phyloP scores from a whole-genome alignment of 108 stramenopile genomes.

The Stephanodiscus triporus region DNA sequence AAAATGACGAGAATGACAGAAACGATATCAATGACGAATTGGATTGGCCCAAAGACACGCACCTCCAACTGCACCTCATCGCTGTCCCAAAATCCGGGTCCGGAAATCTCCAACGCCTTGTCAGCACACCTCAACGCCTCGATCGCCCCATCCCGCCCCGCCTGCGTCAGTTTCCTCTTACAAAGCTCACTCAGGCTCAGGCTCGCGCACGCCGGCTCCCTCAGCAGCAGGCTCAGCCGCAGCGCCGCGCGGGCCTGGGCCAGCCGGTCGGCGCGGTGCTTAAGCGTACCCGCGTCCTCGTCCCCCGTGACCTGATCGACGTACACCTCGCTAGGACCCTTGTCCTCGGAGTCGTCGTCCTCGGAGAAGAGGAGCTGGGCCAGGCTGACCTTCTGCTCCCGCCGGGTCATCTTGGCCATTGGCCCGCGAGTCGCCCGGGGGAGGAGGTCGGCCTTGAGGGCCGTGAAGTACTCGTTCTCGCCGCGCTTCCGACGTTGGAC shows the following conservation, averaged over 20 bases:
- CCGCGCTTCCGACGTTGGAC: conserved; percentile 85
- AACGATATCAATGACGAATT: not conserved
- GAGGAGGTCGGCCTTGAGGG: conserved; percentile 80
- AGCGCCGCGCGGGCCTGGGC: conserved; percentile 75
- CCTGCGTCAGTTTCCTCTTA: conserved; percentile 75
- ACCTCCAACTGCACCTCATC: conserved; percentile 90
- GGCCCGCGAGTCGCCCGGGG: conserved; percentile 79
- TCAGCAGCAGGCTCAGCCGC: conserved; percentile 71
- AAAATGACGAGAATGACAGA: conserved; percentile 1
- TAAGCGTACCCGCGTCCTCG: conserved; percentile 67
- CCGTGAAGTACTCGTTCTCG: conserved; percentile 80
- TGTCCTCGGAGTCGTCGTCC: conserved; percentile 82
- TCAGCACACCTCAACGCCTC: conserved; percentile 85
- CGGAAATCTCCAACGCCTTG: conserved; percentile 87
- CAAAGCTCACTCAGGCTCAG: conserved; percentile 87
- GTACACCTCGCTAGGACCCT: conserved; percentile 86
- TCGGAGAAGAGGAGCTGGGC: conserved; percentile 89
- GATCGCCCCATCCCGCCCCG: conserved; percentile 80
- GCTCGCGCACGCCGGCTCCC: conserved; percentile 87
- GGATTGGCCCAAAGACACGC: conserved; percentile 23
- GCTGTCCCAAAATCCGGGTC: conserved; percentile 85
- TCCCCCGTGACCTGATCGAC: conserved; percentile 59
- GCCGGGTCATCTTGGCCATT: conserved; percentile 71
- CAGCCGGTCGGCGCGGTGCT: conserved; percentile 68
- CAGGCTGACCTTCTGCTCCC: conserved; percentile 87